These are phyloP conservation scores for Isabelozyma gotoi DNA, from an alignment of 805 yeast species.

Conservation along the genomic window DNA sequence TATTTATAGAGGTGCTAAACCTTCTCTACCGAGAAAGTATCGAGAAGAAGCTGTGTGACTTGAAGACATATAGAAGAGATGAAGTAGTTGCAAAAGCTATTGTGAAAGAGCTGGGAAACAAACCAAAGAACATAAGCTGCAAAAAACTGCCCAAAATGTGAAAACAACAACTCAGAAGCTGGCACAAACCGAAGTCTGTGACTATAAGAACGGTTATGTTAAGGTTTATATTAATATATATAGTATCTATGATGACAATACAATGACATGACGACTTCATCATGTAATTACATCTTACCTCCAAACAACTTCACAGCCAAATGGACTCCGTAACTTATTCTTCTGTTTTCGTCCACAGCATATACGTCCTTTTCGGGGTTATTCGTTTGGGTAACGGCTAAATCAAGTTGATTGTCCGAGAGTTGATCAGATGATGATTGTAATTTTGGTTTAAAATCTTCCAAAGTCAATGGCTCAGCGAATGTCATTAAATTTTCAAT, in stretches of 20 bases:
- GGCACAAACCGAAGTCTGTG: no score
- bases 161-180: no score
- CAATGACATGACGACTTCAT: background rate
- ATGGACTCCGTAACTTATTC: constrained; percentile 61
- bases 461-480: constrained; percentile 52
- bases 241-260: background rate
- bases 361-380: constrained; percentile 8
- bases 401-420: background rate
- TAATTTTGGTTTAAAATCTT: constrained; percentile 53
- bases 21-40: background rate
- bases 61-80: no score
- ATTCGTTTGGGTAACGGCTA: background rate
- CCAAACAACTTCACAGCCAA: constrained; percentile 66
- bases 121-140: no score
- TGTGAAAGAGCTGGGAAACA: no score
- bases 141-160: no score
- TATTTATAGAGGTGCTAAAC: background rate
- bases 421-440: constrained; percentile 2
- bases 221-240: no score
- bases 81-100: no score
- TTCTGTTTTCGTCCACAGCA: constrained; percentile 55
- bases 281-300: constrained; percentile 19
- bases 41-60: background rate
- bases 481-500: constrained; percentile 55
- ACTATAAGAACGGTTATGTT: no score